A percentile compares a stretch with the other conserved stretches of the same genome.
These are phyloP conservation scores for Papiliotrema terrestris DNA, from an alignment of 1,284 basidiomycete species.

Conservation along the genomic window DNA sequence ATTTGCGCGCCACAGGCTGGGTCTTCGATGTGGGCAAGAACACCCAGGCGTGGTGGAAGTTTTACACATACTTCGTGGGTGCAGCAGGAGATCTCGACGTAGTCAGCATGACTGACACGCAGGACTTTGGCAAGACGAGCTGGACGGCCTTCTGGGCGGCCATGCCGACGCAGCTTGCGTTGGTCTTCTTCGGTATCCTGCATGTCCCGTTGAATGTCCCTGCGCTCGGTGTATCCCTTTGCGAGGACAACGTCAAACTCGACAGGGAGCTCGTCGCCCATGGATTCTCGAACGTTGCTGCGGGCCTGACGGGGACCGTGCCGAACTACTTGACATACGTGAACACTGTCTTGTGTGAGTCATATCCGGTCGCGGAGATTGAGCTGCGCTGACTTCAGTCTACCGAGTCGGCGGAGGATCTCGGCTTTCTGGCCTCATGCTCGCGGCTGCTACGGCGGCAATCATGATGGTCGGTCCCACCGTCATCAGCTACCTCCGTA, in stretches of 20 bases:
- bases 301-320: constrained; percentile 73
- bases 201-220: constrained; percentile 94
- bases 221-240: constrained; percentile 87
- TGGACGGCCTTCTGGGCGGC: constrained; percentile 68
- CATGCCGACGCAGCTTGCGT: constrained; percentile 57
- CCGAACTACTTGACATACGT: constrained; percentile 62
- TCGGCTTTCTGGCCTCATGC: constrained; percentile 77
- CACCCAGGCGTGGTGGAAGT: constrained; percentile 72
- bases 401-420: constrained; percentile 91
- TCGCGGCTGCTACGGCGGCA: constrained; percentile 69
- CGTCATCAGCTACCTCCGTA: constrained; percentile 81
- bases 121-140: constrained; percentile 60
- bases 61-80: constrained; percentile 70
- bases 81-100: not conserved
- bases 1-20: constrained; percentile 71
- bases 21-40: constrained; percentile 74
- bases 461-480: constrained; percentile 69
- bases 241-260: constrained; percentile 84
- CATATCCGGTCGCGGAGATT: not conserved
- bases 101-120: not conserved
- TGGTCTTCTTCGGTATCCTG: constrained; percentile 60
- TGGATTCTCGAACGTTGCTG: constrained; percentile 82
- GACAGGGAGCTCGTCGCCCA: constrained; percentile 91
- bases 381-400: constrained; percentile 44
- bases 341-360: constrained; percentile 74